A percentile compares a stretch with the other conserved stretches of the same genome.
These are phyloP conservation scores for Plantago lanceolata DNA, from an alignment of 305 asterid genomes.

Conservation along the genomic window DNA sequence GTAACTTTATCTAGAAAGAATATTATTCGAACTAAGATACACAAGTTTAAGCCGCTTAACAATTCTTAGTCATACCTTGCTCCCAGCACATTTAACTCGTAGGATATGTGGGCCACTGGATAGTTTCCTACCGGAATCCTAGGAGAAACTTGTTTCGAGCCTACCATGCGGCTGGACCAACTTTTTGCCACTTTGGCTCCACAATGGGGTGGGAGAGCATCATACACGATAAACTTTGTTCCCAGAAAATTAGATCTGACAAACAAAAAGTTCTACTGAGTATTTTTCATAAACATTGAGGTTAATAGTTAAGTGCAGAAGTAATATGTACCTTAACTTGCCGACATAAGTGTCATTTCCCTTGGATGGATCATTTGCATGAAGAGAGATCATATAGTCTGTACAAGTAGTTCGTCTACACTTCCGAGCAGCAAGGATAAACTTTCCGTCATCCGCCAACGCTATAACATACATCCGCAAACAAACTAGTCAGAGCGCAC, in stretches of 20 bases:
- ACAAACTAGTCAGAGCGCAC: conserved; percentile 13
- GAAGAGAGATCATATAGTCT: conserved; percentile 69
- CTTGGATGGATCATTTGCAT: conserved; percentile 55
- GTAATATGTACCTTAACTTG: conserved; percentile 59
- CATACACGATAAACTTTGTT: conserved; percentile 73
- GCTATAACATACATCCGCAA: conserved; percentile 47
- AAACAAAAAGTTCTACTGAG: conserved; percentile 21
- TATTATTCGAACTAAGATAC: conserved; percentile 1
- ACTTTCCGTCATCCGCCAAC: conserved; percentile 85
- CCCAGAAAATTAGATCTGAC: conserved; percentile 83
- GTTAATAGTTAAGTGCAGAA: neutral
- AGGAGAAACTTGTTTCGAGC: conserved; percentile 53
- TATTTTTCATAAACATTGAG: neutral
- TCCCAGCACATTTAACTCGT: conserved; percentile 78
- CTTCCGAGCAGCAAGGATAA: conserved; percentile 85
- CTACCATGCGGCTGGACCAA: conserved; percentile 48
- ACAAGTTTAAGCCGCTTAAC: conserved; percentile 8
- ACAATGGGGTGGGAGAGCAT: conserved; percentile 59
- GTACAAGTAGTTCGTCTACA: conserved; percentile 76
- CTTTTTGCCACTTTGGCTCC: conserved; percentile 56
- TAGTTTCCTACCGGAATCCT: conserved; percentile 61
- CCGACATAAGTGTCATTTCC: conserved; percentile 63
- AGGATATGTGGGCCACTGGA: conserved; percentile 78
- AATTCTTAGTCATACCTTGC: conserved; percentile 49
- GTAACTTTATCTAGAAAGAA: neutral